Evolutionary conservation across 2,329 filamentous ascomycete genomes (phyloP).

Genomic region (Hymenoscyphus linearis): DNA sequence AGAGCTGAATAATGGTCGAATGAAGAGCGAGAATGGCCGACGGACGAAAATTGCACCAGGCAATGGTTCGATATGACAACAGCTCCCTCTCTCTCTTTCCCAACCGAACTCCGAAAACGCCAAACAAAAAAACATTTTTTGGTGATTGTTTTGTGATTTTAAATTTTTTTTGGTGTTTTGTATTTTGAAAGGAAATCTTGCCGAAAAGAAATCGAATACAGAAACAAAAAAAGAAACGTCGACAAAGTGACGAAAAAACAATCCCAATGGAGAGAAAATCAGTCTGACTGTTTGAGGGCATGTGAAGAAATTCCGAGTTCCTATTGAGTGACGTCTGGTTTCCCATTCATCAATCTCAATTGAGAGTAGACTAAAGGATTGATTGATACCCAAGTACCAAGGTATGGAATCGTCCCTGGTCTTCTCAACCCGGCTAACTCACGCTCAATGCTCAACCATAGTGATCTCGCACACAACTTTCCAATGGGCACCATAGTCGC

Average conservation of each 20-base stretch:
- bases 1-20: no score
- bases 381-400: not conserved
- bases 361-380: not conserved
- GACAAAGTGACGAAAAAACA: not conserved
- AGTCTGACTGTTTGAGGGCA: not conserved
- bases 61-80: no score
- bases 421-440: not conserved
- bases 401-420: not conserved
- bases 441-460: not conserved
- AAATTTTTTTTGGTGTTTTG: not conserved
- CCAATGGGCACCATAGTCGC: not conserved
- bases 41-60: no score
- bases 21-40: no score
- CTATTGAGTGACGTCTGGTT: not conserved
- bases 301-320: not conserved
- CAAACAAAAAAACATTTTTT: not conserved
- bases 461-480: not conserved
- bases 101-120: not conserved
- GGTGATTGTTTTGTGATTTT: not conserved
- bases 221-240: not conserved
- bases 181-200: not conserved
- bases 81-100: not conserved
- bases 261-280: not conserved
- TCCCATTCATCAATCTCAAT: not conserved
- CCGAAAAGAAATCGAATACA: not conserved